Evolutionary conservation across 78 protist genomes (phyloP), one percentile per base, ranked within the genome.

Genomic region (Isochrysis galbana): DNA sequence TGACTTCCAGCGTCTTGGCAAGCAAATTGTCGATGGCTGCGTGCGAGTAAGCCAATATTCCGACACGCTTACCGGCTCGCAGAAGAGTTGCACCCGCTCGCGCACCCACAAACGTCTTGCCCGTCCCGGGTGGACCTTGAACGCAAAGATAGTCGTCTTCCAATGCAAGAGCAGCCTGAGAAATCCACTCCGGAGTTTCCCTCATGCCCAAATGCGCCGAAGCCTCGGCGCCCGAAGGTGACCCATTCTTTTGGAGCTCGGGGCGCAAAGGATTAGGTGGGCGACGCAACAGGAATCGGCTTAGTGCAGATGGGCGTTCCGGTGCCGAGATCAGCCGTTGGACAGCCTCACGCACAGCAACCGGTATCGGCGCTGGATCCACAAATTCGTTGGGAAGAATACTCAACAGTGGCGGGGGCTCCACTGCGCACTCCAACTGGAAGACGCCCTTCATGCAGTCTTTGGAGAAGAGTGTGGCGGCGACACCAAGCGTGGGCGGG

Each of bases 91-190:
- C 36, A 19, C 7, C 22, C n/a, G 41, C 34, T 1, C 80, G 34
- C 41, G 80, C 34, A 17, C 41, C 80, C 32, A 22, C 22, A 41
- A 19, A 34, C 80, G 80, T 70, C 80, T 70, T 70, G 42, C 80
- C 80, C 80, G 80, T 70, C 45, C 80, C 80, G 80, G 80, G 80
- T 23, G 80, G 80, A 17, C 80, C 80, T 41, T 70, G 80, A 2
- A 70, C 80, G 80, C 80, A 70, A 19, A 70, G 80, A 41, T 70
- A 70, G n/a, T 5, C 5, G 80, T 21, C 11, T 21, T 34, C 41
- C 39, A 70, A 41, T 3, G 29, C 29, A 17, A 70, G 80, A 36
- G 22, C 80, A 36, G 80, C 41, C 22, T 3, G 44, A 36, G 36
- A 5, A 17, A 22, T 21, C 34, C 29, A 5, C 80, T 2, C 34